phyloP scores from a whole-genome alignment of 1,139 yeast species.

The Debaryomyces fabryi region DNA sequence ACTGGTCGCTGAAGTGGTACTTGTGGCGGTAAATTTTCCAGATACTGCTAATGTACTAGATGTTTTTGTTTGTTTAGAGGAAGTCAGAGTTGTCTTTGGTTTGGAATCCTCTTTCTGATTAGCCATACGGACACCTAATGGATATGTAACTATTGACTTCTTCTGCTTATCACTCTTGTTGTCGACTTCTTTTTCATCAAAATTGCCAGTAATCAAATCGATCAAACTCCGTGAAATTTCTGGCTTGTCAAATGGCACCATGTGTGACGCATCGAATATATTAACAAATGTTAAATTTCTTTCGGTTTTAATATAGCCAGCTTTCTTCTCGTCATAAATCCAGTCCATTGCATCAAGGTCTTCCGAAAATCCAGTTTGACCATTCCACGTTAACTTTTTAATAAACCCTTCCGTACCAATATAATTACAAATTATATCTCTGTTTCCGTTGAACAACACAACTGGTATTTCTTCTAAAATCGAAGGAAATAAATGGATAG shows the following conservation, averaged over 20 bases:
- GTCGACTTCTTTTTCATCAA: constrained; percentile 22
- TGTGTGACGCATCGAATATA: constrained; percentile 80
- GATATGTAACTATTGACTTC: constrained; percentile 31
- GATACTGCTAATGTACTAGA: background rate
- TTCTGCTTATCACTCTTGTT: constrained; percentile 18
- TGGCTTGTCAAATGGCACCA: constrained; percentile 91
- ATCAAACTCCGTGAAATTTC: constrained; percentile 69
- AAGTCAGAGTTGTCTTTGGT: constrained; percentile 18
- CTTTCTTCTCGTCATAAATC: constrained; percentile 49
- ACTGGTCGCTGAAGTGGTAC: constrained; percentile 7
- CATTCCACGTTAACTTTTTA: constrained; percentile 67
- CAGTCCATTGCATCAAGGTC: constrained; percentile 44
- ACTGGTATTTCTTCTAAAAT: constrained; percentile 64
- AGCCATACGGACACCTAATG: constrained; percentile 29
- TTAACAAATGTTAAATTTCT: constrained; percentile 78
- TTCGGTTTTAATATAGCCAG: constrained; percentile 58
- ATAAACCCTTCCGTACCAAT: constrained; percentile 74
- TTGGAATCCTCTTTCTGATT: constrained; percentile 10
- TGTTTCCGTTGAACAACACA: constrained; percentile 81
- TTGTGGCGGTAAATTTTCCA: background rate
- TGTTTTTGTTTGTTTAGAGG: constrained; percentile 5
- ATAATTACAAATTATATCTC: constrained; percentile 87
- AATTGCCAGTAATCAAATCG: constrained; percentile 49
- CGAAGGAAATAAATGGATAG: constrained; percentile 66
- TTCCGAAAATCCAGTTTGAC: constrained; percentile 56